Evolutionary conservation across 495 filamentous ascomycete species (phyloP).

Genomic region (Aspergillus avenaceus): DNA sequence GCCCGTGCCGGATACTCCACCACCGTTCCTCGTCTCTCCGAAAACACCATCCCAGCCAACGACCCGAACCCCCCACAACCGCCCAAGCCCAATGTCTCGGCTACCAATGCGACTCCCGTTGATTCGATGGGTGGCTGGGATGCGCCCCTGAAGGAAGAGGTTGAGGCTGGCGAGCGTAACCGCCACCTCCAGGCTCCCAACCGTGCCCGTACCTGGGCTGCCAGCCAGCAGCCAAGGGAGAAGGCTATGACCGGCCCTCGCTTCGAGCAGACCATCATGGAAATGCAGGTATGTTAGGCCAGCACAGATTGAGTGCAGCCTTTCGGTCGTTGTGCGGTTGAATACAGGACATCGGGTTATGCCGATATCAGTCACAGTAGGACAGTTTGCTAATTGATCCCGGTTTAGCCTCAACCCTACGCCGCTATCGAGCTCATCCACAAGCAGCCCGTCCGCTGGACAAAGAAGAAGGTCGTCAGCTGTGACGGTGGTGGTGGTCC

Average conservation of each 20-base stretch:
- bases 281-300: slow-evolving; percentile 69
- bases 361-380: background rate
- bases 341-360: background rate
- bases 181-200: slow-evolving; percentile 81
- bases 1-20: slow-evolving; percentile 43
- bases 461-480: slow-evolving; percentile 69
- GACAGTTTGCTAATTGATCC: background rate
- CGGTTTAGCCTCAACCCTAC: slow-evolving; percentile 71
- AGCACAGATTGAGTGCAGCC: background rate
- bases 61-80: slow-evolving; percentile 44
- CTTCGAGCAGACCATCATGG: slow-evolving; percentile 95
- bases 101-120: slow-evolving; percentile 56
- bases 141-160: slow-evolving; percentile 50
- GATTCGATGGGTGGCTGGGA: slow-evolving; percentile 40
- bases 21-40: slow-evolving; percentile 42
- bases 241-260: slow-evolving; percentile 87
- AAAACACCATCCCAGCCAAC: slow-evolving; percentile 51
- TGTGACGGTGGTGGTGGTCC: slow-evolving; percentile 95
- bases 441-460: slow-evolving; percentile 91
- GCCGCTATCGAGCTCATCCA: slow-evolving; percentile 95
- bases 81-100: slow-evolving; percentile 50
- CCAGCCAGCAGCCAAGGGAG: slow-evolving; percentile 73
- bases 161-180: slow-evolving; percentile 56
- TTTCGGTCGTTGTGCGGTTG: background rate
- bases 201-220: slow-evolving; percentile 71